Base-by-base conservation (phyloP, 2,329 filamentous ascomycete species). In the Rosellinia necatrix region DNA sequence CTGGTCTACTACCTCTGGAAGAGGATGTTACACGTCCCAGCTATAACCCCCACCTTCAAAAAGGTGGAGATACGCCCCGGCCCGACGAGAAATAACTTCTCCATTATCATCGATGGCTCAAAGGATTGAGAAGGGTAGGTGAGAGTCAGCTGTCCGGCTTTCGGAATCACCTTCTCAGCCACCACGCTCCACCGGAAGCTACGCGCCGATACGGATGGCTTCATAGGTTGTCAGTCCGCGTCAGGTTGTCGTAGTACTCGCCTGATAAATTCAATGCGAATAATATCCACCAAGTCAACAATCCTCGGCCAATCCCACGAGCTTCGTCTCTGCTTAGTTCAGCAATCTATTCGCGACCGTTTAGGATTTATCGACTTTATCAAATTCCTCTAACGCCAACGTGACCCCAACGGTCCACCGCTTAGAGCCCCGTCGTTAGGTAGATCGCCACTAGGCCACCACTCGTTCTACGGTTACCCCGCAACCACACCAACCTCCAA, bases 1-100 rank as follows among this genome's bases (percentile, higher is more conserved):
- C 78, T 99, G 47, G 85, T 91, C 19, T 97, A 96, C 72, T 92
- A 92, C 61, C 78, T 97, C n/a, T 97, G 92, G 89, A 83, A 76
- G 63, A 81, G 81, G 56, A 71, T 61, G 6, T 64, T 63, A 8
- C 53, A 49, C 6, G 29, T 57, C 19, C 62, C 68, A 15, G 58
- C 38, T 27, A 50, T 57, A 24, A 52, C 60, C 44, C 65, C 62
- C 46, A 69, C 68, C 10, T 90, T 88, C 68, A 79, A 79, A 57
- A 97, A 97, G 74, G 82, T 83, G 59, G 88, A 94, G 70, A 71
- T 96, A 35, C 87, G 90, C 59, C 82, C 90, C 19, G 92, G 92
- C 9, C 77, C 79, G 49, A 82, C 79, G 21, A 85, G 92, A 70
- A 99, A 99, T 74, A 97, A 99, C 69, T 99, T 97, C 72, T 86